A percentile compares a stretch with the other conserved stretches of the same genome.
Conservation (phyloP, 495 filamentous ascomycete species). For the Annulohypoxylon maeteangense region DNA sequence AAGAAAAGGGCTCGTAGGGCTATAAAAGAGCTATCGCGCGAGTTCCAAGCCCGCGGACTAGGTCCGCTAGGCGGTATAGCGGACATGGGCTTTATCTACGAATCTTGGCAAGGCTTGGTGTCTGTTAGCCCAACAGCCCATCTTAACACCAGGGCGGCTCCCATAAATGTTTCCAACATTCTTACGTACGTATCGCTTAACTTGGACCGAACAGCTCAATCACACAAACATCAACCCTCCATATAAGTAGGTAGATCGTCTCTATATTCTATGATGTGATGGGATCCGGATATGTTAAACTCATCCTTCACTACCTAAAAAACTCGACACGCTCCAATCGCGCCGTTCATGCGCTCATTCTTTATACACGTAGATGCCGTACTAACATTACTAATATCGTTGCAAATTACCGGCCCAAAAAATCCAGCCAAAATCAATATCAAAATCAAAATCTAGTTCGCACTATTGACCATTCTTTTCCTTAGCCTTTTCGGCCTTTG, state of each 20-base stretch:
- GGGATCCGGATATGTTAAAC: background rate
- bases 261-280: background rate
- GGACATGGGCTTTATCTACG: background rate
- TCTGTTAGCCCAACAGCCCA: background rate
- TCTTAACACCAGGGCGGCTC: background rate
- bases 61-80: background rate
- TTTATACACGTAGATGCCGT: background rate
- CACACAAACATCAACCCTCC: background rate
- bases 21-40: background rate
- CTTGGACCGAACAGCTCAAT: background rate
- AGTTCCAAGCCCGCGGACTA: background rate
- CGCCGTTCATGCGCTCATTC: background rate
- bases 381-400: background rate
- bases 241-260: conserved; percentile 3
- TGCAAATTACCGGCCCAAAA: background rate
- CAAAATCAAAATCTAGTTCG: background rate
- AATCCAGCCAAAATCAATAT: background rate
- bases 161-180: background rate
- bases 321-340: background rate
- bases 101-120: background rate
- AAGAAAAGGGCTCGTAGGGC: background rate
- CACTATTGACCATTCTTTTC: conserved; percentile 24
- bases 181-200: background rate
- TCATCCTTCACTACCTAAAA: background rate
- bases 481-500: conserved; percentile 10